Evolutionary conservation across 371 early-diverging fungal genomes (phyloP).

Genomic region (Choanephora cucurbitarum): DNA sequence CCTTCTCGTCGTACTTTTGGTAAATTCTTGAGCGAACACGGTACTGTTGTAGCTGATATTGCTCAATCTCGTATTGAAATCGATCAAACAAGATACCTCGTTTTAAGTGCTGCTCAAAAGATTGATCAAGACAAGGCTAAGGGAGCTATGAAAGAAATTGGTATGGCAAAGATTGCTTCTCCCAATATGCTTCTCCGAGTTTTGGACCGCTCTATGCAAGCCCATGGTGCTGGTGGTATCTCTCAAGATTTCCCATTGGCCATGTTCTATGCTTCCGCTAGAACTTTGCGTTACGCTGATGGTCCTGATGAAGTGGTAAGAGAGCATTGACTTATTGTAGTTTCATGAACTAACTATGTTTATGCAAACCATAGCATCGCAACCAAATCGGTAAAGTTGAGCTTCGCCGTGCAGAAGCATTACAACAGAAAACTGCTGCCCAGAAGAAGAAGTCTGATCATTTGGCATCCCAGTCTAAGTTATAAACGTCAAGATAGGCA

Average conservation of each 20-base stretch:
- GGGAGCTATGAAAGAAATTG: constrained; percentile 88
- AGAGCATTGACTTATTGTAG: not conserved
- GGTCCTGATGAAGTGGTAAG: constrained; percentile 49
- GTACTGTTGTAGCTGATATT: constrained; percentile 78
- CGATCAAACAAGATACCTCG: constrained; percentile 88
- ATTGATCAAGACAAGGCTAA: constrained; percentile 90
- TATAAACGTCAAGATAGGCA: constrained; percentile 8
- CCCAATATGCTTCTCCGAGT: constrained; percentile 78
- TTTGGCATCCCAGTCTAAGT: constrained; percentile 21
- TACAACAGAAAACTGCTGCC: constrained; percentile 29
- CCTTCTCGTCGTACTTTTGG: constrained; percentile 87
- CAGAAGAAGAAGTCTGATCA: constrained; percentile 38
- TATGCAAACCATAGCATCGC: constrained; percentile 18
- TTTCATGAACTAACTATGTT: not conserved
- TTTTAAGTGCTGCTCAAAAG: constrained; percentile 85
- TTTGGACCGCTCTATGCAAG: constrained; percentile 89
- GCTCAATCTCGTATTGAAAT: constrained; percentile 88
- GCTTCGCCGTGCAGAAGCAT: constrained; percentile 45
- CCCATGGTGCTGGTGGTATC: constrained; percentile 90
- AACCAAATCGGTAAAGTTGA: constrained; percentile 50
- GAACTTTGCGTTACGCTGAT: constrained; percentile 93
- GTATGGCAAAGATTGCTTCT: constrained; percentile 89
- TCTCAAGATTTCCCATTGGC: constrained; percentile 88
- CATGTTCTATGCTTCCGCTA: constrained; percentile 75
- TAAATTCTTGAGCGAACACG: constrained; percentile 78